A percentile compares a stretch with the other conserved stretches of the same genome.
Conservation (phyloP, 2,329 filamentous ascomycete species). For the Nannizzia gypsea region DNA sequence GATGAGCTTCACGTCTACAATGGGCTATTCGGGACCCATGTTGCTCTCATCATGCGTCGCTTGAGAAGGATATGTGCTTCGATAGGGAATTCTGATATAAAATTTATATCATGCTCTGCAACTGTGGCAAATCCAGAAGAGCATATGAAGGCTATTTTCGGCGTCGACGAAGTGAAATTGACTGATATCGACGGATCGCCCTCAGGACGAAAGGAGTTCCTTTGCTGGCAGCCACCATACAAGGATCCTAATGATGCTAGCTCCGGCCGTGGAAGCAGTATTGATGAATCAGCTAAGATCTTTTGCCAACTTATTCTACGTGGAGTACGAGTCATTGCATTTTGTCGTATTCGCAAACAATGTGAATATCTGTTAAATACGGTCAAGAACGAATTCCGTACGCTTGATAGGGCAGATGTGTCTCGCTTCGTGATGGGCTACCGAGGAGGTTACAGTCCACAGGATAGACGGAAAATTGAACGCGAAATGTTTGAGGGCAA, state of each 20-base stretch:
- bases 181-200: slow-evolving; percentile 90
- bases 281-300: slow-evolving; percentile 74
- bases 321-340: slow-evolving; percentile 84
- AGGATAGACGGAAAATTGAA: slow-evolving; percentile 80
- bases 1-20: slow-evolving; percentile 95
- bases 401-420: slow-evolving; percentile 62
- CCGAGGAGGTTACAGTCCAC: slow-evolving; percentile 83
- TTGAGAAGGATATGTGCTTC: slow-evolving; percentile 79
- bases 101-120: slow-evolving; percentile 91
- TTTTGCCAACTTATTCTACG: slow-evolving; percentile 83
- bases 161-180: slow-evolving; percentile 65
- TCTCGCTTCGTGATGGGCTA: slow-evolving; percentile 84
- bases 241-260: slow-evolving; percentile 79
- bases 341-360: slow-evolving; percentile 75
- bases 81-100: slow-evolving; percentile 71
- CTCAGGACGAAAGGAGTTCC: slow-evolving; percentile 80
- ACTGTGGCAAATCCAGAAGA: slow-evolving; percentile 86
- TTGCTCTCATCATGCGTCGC: slow-evolving; percentile 88
- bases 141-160: slow-evolving; percentile 93
- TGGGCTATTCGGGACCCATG: slow-evolving; percentile 82
- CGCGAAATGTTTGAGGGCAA: slow-evolving; percentile 95
- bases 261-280: slow-evolving; percentile 71
- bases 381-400: slow-evolving; percentile 63
- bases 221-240: slow-evolving; percentile 96
- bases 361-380: slow-evolving; percentile 76